Percentiles rank a stretch among this genome's conserved stretches.
phyloP scores from a whole-genome alignment of 768 basidiomycete species.

The Hygrophoropsis aurantiaca region DNA sequence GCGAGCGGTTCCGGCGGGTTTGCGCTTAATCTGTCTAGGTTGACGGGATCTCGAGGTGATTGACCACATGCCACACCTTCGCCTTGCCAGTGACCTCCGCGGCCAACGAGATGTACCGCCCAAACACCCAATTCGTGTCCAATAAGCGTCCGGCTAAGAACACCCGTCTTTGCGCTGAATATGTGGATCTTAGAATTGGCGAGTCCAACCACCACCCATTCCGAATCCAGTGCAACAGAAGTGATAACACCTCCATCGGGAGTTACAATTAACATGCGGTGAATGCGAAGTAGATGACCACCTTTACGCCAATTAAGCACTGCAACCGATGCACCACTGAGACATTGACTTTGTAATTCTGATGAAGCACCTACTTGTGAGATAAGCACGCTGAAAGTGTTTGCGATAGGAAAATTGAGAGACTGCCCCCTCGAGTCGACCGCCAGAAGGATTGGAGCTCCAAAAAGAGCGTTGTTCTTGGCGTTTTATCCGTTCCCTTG shows the following conservation, averaged over 20 bases:
- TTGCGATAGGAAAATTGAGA: slow-evolving; percentile 56
- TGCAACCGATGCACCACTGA: slow-evolving; percentile 25
- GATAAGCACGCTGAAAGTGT: slow-evolving; percentile 73
- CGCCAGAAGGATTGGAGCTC: slow-evolving; percentile 14
- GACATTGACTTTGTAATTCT: slow-evolving; percentile 1
- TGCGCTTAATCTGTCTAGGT: slow-evolving; percentile 1
- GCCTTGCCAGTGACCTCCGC: slow-evolving; percentile 50
- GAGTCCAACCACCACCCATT: slow-evolving; percentile 87
- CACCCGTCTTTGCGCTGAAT: slow-evolving; percentile 78
- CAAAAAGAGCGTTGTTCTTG: slow-evolving; percentile 25
- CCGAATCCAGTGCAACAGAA: slow-evolving; percentile 77
- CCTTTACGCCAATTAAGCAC: slow-evolving; percentile 82
- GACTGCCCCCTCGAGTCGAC: not conserved
- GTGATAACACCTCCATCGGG: slow-evolving; percentile 74
- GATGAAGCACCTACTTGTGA: slow-evolving; percentile 53
- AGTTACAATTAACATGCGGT: slow-evolving; percentile 46
- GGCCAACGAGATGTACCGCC: slow-evolving; percentile 79
- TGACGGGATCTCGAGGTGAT: slow-evolving; percentile 7
- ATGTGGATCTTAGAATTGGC: slow-evolving; percentile 84
- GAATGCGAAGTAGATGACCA: slow-evolving; percentile 66
- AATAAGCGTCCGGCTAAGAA: slow-evolving; percentile 70
- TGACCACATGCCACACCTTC: not conserved
- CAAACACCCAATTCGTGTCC: slow-evolving; percentile 93
- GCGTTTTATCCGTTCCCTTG: slow-evolving; percentile 25
- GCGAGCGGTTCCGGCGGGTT: slow-evolving; percentile 2